Conservation (phyloP, 2,329 filamentous ascomycete genomes). For the Zymoseptoria pseudotritici region DNA sequence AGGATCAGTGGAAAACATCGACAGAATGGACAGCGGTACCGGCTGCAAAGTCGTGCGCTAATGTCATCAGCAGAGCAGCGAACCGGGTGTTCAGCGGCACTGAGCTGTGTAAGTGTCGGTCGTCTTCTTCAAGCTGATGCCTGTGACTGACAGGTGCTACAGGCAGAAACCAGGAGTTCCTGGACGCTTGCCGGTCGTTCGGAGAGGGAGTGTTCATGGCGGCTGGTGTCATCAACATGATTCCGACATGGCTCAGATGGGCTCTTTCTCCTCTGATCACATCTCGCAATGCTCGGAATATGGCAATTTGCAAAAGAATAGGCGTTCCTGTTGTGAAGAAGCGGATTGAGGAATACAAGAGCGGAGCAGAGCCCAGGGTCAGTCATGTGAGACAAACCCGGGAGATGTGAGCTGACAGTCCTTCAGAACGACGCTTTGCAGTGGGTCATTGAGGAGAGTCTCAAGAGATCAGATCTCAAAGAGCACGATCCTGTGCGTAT, state of each 20-base stretch:
- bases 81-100: slow-evolving; percentile 16
- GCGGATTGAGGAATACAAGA: slow-evolving; percentile 8
- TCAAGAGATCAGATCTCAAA: background rate
- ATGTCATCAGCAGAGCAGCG: slow-evolving; percentile 14
- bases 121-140: background rate
- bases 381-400: background rate
- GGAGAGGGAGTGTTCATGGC: slow-evolving; percentile 7
- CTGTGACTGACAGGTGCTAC: background rate
- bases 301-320: slow-evolving; percentile 7
- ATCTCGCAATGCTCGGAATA: background rate
- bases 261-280: background rate
- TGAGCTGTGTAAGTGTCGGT: slow-evolving; percentile 9
- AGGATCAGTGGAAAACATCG: slow-evolving; percentile 10
- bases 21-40: slow-evolving; percentile 4
- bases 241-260: slow-evolving; percentile 5
- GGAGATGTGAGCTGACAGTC: background rate
- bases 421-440: slow-evolving; percentile 17
- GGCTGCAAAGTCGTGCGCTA: slow-evolving; percentile 4
- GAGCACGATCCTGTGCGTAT: slow-evolving; percentile 10
- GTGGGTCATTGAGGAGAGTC: slow-evolving; percentile 15
- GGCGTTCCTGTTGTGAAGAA: slow-evolving; percentile 10
- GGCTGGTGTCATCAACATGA: slow-evolving; percentile 9
- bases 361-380: slow-evolving; percentile 5
- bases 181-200: slow-evolving; percentile 10
- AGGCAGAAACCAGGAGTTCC: slow-evolving; percentile 10